Evolutionary conservation across 2,329 filamentous ascomycete genomes (phyloP), one percentile per base, ranked within the genome.

Genomic region (Gnomoniopsis smithogilvyi): DNA sequence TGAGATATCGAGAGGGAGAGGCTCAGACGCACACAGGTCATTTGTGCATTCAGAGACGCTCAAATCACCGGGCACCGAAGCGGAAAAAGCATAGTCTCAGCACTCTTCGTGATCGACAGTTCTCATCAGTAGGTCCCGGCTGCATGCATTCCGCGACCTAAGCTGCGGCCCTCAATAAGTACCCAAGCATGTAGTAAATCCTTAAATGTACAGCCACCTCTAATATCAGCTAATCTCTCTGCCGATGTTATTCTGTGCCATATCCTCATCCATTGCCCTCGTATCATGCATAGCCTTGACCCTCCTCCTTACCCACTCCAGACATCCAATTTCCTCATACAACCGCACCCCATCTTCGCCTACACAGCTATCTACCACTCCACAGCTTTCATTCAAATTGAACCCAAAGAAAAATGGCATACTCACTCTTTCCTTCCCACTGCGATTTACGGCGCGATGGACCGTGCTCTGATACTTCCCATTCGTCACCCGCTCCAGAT

Each of bases 401-500:
- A 75, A 75, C 1, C 74, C 73, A 58, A 79, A 80, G 67, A 80
- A 80, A 53, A 80, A 79, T 0, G 78, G 74, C 26, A 79, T 74
- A 48, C 74, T 77, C 56, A 79, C 71, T 12, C 78, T 68, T 58
- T 77, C 74, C 19, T 68, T 65, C 0, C 66, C 70, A 8, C 70
- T 72, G 24, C 67, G 62, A 52, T 80, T 81, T 36, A 77, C 72
- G 1, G 76, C 78, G 2, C 78, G 68, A 61, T 81, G 80, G n/a
- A 82, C 73, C 0, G 77, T 80, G 48, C 74, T 78, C 56, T 78
- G 72, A 57, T 79, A 82, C 49, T 68, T 59, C 19, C 77, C 79
- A 56, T 82, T 82, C 1, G 78, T 80, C 69, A 77, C 78, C 17
- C 79, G 72, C 73, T 79, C 78, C 62, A 82, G 66, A 55, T 76